Evolutionary conservation across 2,329 filamentous ascomycete genomes (phyloP), one percentile per base, ranked within the genome.

Genomic region (Graphilbum ipis-grandicollis): DNA sequence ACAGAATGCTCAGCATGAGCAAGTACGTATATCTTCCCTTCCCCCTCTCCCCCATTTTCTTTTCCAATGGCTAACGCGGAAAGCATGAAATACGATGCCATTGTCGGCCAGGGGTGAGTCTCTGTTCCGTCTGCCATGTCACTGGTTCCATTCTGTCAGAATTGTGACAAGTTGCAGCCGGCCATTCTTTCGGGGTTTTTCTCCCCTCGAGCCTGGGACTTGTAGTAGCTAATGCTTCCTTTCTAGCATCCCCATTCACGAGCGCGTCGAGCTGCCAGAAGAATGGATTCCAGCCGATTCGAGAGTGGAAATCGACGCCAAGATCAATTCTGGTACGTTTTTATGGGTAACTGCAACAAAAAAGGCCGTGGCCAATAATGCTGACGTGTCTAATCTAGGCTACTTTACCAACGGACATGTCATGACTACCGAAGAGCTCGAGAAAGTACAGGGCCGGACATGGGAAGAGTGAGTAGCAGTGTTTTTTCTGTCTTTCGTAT

Each of bases 1-100:
- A 98, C 56, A 71, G 86, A 42, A 98, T 96, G 90, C 64, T 94
- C 48, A 93, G 83, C 62, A 96, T 96, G 90, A 93, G 83, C 59
- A 93, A 96, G 77, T 81, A 53, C 63, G 75, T 63, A 23, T 34
- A 10, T 8, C 34, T 41, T 12, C 12, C 23, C 12, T 25, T 25
- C 23, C 12, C 12, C 23, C 12, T 25, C 8, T 12, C 23, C 12
- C 8, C 8, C 12, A 12, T 25, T 25, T 7, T 12, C 12, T 7
- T 25, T 25, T 12, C 29, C 36, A 32, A 12, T 37, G 31, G 35
- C 36, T 38, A 30, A 40, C 29, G 28, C 23, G 29, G 6, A 12
- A 10, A 48, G 77, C 59, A 86, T 88, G 81, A 88, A 90, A 63
- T 78, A 90, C 57, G 82, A 90, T 59, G 82, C 82, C 37, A 88